Conservation (phyloP, 2,329 filamentous ascomycete genomes). For the Neopestalotiopsis rosae region DNA sequence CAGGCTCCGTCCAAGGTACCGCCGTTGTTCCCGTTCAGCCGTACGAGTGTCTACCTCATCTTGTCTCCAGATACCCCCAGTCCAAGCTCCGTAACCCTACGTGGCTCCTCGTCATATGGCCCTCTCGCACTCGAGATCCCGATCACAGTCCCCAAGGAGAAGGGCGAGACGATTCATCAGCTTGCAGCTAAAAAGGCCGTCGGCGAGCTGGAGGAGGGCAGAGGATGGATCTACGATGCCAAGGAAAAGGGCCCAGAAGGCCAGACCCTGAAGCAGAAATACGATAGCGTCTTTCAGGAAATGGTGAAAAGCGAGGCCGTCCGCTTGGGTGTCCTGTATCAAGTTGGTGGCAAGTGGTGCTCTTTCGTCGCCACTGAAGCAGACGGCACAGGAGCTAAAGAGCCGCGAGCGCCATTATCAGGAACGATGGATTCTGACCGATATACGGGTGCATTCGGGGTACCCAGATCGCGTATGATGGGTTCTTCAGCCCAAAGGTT, state of each 20-base stretch:
- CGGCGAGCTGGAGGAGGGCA: constrained; percentile 71
- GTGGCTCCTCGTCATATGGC: constrained; percentile 60
- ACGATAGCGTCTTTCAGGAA: constrained; percentile 57
- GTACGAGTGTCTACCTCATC: constrained; percentile 70
- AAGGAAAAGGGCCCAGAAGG: constrained; percentile 46
- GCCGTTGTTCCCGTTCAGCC: constrained; percentile 68
- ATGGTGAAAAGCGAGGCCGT: constrained; percentile 72
- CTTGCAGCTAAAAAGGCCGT: constrained; percentile 72
- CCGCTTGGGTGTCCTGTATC: constrained; percentile 67
- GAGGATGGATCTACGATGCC: constrained; percentile 67
- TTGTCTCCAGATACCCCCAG: constrained; percentile 57
- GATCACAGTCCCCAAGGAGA: constrained; percentile 52
- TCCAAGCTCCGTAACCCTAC: constrained; percentile 62
- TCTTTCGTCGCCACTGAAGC: constrained; percentile 73
- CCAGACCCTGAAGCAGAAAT: constrained; percentile 49
- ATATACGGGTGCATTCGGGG: too few relatives aligned
- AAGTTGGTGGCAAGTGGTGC: constrained; percentile 73
- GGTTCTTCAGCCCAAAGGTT: too few relatives aligned
- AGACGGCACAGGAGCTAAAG: constrained; percentile 25
- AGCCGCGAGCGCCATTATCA: too few relatives aligned
- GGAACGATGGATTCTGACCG: too few relatives aligned
- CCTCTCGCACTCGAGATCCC: constrained; percentile 70
- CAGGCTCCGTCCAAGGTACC: constrained; percentile 70
- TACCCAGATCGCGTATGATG: too few relatives aligned
- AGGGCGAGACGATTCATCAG: constrained; percentile 67